Evolutionary conservation across 2,329 filamentous ascomycete genomes (phyloP).

Genomic region (Aureobasidium zeae): DNA sequence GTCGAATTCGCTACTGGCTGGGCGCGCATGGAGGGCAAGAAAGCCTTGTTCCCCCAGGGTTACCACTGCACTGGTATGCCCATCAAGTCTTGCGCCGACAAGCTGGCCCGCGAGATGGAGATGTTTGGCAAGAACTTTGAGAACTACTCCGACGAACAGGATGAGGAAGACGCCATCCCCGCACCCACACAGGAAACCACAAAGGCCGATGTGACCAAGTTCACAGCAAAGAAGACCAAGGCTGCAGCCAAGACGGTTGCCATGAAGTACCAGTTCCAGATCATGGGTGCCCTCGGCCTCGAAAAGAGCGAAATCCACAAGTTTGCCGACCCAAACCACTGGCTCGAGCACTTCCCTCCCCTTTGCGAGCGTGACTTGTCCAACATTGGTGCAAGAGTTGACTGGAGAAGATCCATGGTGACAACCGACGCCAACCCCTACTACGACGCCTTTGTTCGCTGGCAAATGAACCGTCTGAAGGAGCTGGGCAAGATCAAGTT

Average conservation of each 20-base stretch:
- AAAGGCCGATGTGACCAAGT: conserved; percentile 82
- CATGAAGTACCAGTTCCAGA: conserved; percentile 92
- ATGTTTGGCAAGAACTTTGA: conserved; percentile 83
- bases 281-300: conserved; percentile 86
- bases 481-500: conserved; percentile 89
- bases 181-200: conserved; percentile 53
- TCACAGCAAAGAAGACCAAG: conserved; percentile 87
- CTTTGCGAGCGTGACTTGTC: conserved; percentile 69
- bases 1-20: conserved; percentile 86
- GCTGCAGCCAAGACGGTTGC: conserved; percentile 81
- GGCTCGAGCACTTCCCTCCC: conserved; percentile 88
- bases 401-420: conserved; percentile 87
- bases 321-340: conserved; percentile 84
- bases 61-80: conserved; percentile 97
- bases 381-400: conserved; percentile 75
- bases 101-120: conserved; percentile 80
- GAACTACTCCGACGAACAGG: conserved; percentile 55
- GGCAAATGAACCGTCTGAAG: conserved; percentile 83
- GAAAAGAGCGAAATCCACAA: conserved; percentile 81
- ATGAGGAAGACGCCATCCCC: conserved; percentile 40
- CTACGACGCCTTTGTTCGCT: conserved; percentile 82
- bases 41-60: conserved; percentile 78
- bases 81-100: conserved; percentile 95
- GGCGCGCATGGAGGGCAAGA: conserved; percentile 82
- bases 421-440: conserved; percentile 96